Percentiles rank a stretch among this genome's conserved stretches.
phyloP scores from a whole-genome alignment of 768 basidiomycete species.

The Neoboletus magnificus region DNA sequence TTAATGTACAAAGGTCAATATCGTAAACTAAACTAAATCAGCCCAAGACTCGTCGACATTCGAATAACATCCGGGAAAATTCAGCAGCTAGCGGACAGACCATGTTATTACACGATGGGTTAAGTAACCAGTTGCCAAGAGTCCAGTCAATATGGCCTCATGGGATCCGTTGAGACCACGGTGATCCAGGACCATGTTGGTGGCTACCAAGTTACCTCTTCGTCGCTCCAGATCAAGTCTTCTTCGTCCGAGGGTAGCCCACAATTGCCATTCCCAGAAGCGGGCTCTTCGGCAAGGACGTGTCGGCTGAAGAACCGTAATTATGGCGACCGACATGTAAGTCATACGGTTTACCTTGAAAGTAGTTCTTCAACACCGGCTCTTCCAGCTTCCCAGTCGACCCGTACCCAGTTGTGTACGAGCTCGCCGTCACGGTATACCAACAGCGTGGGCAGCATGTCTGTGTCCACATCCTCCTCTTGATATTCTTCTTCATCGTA shows the following conservation, averaged over 20 bases:
- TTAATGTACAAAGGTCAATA: neutral
- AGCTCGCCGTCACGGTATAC: constrained; percentile 78
- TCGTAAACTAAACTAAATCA: neutral
- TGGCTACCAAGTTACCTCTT: constrained; percentile 34
- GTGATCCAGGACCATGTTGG: neutral
- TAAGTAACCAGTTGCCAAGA: neutral
- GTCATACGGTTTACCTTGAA: constrained; percentile 41
- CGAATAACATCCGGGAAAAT: neutral
- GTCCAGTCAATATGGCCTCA: too few species aligned
- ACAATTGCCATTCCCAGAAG: constrained; percentile 38
- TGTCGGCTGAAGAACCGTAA: constrained; percentile 20
- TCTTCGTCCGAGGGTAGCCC: constrained; percentile 50
- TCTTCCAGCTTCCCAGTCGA: constrained; percentile 78
- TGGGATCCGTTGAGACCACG: neutral
- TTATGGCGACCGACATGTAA: neutral
- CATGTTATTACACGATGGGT: neutral
- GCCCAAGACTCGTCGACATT: neutral
- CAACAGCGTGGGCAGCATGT: constrained; percentile 75
- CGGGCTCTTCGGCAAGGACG: constrained; percentile 15
- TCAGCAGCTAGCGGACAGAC: neutral
- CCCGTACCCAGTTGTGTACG: constrained; percentile 86
- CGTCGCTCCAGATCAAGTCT: constrained; percentile 52
- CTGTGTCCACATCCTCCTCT: constrained; percentile 69
- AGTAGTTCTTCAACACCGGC: constrained; percentile 69
- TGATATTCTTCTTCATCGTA: constrained; percentile 44